Conservation (phyloP, 2,329 filamentous ascomycete species). For the Penicillium expansum region DNA sequence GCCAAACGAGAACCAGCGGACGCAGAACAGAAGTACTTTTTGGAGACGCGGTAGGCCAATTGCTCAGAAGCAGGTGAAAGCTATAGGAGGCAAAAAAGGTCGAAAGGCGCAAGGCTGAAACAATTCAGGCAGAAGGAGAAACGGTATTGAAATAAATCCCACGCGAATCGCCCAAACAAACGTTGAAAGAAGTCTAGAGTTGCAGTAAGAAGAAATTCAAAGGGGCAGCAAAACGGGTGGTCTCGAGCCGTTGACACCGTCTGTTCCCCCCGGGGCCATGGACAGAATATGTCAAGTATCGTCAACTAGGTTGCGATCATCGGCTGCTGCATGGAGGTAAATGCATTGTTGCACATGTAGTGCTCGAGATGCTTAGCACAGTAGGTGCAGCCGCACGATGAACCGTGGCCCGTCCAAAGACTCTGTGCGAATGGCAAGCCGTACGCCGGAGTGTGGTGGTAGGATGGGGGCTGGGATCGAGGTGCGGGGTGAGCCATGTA, state of each 20-base stretch:
- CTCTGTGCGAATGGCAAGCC: conserved; percentile 46
- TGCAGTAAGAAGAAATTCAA: conserved; percentile 19
- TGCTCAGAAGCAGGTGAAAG: conserved; percentile 34
- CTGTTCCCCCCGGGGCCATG: conserved; percentile 13
- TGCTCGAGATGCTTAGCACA: conserved; percentile 51
- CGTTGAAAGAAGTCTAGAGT: conserved; percentile 26
- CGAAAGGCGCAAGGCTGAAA: conserved; percentile 29
- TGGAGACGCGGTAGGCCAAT: conserved; percentile 30
- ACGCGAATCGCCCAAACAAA: conserved; percentile 23
- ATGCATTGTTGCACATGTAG: conserved; percentile 47
- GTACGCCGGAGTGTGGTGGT: conserved; percentile 50
- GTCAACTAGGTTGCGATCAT: conserved; percentile 41
- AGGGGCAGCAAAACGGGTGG: conserved; percentile 5
- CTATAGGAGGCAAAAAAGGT: conserved; percentile 20
- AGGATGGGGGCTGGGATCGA: conserved; percentile 46
- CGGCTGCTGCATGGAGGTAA: conserved; percentile 47
- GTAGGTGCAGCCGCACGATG: conserved; percentile 48
- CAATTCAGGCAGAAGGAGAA: conserved; percentile 18
- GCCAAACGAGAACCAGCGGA: conserved; percentile 27
- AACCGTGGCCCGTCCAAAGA: conserved; percentile 48
- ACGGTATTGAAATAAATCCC: conserved; percentile 31
- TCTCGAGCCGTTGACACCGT: conserved; percentile 9
- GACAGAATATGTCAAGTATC: conserved; percentile 10
- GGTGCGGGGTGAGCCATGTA: conserved; percentile 38
- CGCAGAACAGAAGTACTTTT: conserved; percentile 35